Conservation (phyloP, 1,284 basidiomycete species). For the Tetrapyrgos nigripes region DNA sequence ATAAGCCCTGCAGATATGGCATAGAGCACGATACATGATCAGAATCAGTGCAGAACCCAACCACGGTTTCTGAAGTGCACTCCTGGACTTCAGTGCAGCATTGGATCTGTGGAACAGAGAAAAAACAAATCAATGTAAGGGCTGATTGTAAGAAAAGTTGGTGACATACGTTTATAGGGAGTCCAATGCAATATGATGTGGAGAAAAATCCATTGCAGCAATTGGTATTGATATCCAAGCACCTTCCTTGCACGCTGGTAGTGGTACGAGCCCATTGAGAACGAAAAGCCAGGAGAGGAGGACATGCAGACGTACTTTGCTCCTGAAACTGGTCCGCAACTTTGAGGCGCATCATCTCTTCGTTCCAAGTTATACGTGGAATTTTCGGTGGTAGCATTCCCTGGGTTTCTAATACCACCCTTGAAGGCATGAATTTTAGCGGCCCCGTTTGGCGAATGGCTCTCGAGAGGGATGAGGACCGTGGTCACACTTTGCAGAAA, state of each 20-base stretch:
- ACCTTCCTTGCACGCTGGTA: background rate
- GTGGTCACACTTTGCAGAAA: too few relatives aligned
- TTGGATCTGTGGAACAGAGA: background rate
- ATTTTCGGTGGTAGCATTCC: too few relatives aligned
- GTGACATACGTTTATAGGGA: background rate
- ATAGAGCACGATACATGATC: background rate
- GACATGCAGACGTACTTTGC: background rate
- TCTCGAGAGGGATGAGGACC: too few relatives aligned
- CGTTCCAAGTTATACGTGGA: too few relatives aligned
- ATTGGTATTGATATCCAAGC: background rate
- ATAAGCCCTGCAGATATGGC: background rate
- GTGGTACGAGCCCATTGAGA: too few relatives aligned
- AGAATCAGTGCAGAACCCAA: background rate
- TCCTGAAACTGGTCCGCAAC: background rate
- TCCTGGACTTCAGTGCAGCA: background rate
- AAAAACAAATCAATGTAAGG: too few relatives aligned
- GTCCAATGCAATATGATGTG: background rate
- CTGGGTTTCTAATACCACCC: too few relatives aligned
- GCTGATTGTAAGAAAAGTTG: background rate
- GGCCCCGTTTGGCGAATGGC: too few relatives aligned
- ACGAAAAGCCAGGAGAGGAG: too few relatives aligned
- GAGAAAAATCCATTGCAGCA: background rate
- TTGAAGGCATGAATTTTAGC: too few relatives aligned
- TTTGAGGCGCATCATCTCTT: too few relatives aligned
- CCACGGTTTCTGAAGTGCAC: background rate